phyloP scores from a whole-genome alignment of 2,329 filamentous ascomycete genomes.

The Sclerotinia minor region DNA sequence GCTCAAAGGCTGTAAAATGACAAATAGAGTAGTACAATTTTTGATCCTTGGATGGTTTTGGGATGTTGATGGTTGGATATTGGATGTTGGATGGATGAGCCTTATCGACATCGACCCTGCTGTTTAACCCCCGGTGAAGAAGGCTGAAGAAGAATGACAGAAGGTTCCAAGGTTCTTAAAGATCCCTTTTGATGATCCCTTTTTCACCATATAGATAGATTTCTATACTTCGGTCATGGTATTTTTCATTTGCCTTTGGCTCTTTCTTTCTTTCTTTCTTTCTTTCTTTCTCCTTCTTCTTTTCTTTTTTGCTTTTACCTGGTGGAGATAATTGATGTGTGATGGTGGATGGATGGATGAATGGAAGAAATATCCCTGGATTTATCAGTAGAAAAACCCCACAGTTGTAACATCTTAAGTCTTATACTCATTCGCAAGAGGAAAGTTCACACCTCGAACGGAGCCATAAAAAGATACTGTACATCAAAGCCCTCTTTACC shows the following conservation, averaged over 20 bases:
- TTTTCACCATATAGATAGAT: constrained; percentile 15
- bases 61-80: neutral
- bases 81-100: neutral
- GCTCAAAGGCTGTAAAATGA: neutral
- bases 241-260: neutral
- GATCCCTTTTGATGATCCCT: constrained; percentile 21
- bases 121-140: constrained; percentile 2
- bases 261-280: no score
- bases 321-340: neutral
- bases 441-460: neutral
- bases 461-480: neutral
- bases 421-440: neutral
- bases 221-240: constrained; percentile 3
- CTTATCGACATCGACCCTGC: constrained; percentile 14
- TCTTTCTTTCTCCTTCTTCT: no score
- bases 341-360: no score
- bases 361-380: neutral
- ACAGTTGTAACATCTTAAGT: neutral
- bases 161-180: neutral
- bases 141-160: constrained; percentile 25
- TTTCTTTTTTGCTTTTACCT: neutral
- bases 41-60: neutral
- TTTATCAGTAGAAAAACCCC: neutral
- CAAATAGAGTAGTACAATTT: neutral
- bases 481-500: neutral